phyloP scores from a whole-genome alignment of 768 basidiomycete genomes.

The Trichaptum fuscoviolaceum region DNA sequence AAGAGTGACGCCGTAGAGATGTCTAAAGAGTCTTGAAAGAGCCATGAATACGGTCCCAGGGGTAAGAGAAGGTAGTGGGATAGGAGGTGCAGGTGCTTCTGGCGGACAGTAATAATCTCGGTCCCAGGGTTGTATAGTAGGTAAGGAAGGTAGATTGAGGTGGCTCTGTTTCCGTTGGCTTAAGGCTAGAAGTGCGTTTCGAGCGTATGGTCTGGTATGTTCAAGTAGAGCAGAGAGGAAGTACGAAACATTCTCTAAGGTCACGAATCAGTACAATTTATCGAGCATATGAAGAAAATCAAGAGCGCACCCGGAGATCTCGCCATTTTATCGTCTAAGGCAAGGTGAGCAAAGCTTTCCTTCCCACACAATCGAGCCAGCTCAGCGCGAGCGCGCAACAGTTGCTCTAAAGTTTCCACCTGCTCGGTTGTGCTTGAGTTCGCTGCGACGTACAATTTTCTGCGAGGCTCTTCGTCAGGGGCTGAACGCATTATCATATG shows the following conservation, averaged over 20 bases:
- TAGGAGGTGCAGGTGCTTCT: conserved; percentile 68
- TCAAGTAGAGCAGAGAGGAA: conserved; percentile 81
- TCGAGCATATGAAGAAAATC: conserved; percentile 5
- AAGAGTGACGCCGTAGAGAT: conserved; percentile 81
- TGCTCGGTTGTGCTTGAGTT: conserved; percentile 73
- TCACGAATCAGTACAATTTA: conserved; percentile 3
- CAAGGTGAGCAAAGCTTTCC: conserved; percentile 82
- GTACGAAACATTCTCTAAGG: conserved; percentile 72
- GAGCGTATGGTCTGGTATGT: conserved; percentile 75
- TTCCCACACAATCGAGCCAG: conserved; percentile 82
- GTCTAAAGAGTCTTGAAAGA: conserved; percentile 81
- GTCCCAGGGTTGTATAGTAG: conserved; percentile 91
- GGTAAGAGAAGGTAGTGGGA: conserved; percentile 70
- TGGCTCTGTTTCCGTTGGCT: conserved; percentile 72
- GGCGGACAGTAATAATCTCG: conserved; percentile 89
- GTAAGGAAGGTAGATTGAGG: conserved; percentile 50
- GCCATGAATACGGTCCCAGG: conserved; percentile 91
- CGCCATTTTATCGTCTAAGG: conserved; percentile 94
- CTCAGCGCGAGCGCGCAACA: conserved; percentile 74
- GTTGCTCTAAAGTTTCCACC: conserved; percentile 67
- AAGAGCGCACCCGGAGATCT: conserved; percentile 70
- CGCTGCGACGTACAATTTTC: conserved; percentile 76
- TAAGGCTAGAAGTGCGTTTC: conserved; percentile 61
- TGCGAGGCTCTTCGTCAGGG: conserved; percentile 75
- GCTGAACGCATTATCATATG: conserved; percentile 91